These are phyloP conservation scores for Pilasporangium apinafurcum DNA, from an alignment of 352 stramenopile genomes.

Conservation along the genomic window DNA sequence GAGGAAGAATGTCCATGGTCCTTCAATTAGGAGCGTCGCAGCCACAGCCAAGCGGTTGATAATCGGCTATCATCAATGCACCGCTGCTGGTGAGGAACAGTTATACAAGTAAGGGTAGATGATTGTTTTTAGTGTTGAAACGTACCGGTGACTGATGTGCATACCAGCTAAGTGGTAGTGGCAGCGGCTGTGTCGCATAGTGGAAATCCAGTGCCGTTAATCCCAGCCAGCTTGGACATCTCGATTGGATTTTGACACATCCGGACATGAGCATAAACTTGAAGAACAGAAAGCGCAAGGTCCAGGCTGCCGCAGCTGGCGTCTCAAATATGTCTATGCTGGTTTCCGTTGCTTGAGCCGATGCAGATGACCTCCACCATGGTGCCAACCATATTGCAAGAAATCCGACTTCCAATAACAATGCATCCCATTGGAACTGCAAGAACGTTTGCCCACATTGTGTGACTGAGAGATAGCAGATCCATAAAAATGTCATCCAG, in stretches of 20 bases:
- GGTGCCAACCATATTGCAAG: conserved; percentile 47
- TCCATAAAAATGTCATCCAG: conserved; percentile 27
- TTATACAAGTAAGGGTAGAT: not conserved
- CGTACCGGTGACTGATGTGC: conserved; percentile 71
- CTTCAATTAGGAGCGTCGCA: conserved; percentile 85
- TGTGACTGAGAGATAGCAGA: conserved; percentile 77
- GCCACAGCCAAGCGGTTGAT: conserved; percentile 76
- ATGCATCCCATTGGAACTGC: conserved; percentile 91
- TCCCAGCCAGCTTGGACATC: conserved; percentile 86
- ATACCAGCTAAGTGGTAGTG: conserved; percentile 80
- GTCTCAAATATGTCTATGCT: conserved; percentile 20
- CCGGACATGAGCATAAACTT: conserved; percentile 94
- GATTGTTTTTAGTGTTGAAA: too few species aligned
- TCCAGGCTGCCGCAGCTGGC: conserved; percentile 31
- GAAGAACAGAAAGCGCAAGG: conserved; percentile 87
- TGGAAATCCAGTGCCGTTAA: conserved; percentile 90
- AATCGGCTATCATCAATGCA: conserved; percentile 43
- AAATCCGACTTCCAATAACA: conserved; percentile 84
- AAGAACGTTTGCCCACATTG: conserved; percentile 85
- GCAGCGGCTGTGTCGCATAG: conserved; percentile 85
- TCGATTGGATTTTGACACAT: conserved; percentile 88
- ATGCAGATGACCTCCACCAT: conserved; percentile 19
- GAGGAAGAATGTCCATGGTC: conserved; percentile 79
- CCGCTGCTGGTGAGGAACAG: conserved; percentile 1
- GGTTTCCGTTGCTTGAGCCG: not conserved